Conservation (phyloP, 2,329 filamentous ascomycete species). For the Gnomoniopsis sp. region DNA sequence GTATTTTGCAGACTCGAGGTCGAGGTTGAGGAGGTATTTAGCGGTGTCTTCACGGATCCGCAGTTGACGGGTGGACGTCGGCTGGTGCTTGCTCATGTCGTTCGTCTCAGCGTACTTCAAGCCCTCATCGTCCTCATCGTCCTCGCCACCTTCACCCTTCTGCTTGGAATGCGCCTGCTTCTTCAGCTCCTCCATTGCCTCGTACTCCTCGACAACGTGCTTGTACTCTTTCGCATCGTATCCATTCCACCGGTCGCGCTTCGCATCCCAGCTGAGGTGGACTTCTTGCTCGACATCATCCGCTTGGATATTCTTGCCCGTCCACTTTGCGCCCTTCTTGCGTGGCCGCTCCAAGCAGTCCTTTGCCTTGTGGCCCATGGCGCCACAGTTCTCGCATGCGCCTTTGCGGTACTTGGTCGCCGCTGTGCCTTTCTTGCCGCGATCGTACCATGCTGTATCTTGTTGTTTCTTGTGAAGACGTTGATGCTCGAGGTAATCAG, state of each 20-base stretch:
- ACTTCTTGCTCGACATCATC: slow-evolving; percentile 87
- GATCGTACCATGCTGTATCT: slow-evolving; percentile 87
- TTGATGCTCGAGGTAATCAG: slow-evolving; percentile 96
- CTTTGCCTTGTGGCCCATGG: slow-evolving; percentile 93
- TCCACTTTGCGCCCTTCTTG: slow-evolving; percentile 87
- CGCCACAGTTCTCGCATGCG: slow-evolving; percentile 96
- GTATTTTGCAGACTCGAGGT: slow-evolving; percentile 95
- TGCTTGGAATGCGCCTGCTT: slow-evolving; percentile 46
- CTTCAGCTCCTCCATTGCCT: slow-evolving; percentile 77
- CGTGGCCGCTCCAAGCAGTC: slow-evolving; percentile 88
- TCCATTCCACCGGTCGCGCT: slow-evolving; percentile 97
- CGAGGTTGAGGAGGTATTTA: slow-evolving; percentile 92
- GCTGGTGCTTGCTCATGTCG: slow-evolving; percentile 92
- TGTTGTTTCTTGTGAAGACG: slow-evolving; percentile 74
- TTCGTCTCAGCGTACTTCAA: slow-evolving; percentile 90
- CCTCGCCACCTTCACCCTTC: slow-evolving; percentile 48
- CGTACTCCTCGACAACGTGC: slow-evolving; percentile 83
- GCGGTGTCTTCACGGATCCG: slow-evolving; percentile 94
- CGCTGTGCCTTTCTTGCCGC: slow-evolving; percentile 82
- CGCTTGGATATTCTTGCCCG: slow-evolving; percentile 87
- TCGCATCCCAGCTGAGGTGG: slow-evolving; percentile 90
- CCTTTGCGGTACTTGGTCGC: slow-evolving; percentile 98
- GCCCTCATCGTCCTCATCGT: slow-evolving; percentile 57
- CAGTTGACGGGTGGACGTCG: slow-evolving; percentile 84
- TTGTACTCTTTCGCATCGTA: slow-evolving; percentile 87